Percentiles rank a stretch among this genome's conserved stretches.
phyloP scores from a whole-genome alignment of 2,329 filamentous ascomycete genomes.

The Venturia nashicola region DNA sequence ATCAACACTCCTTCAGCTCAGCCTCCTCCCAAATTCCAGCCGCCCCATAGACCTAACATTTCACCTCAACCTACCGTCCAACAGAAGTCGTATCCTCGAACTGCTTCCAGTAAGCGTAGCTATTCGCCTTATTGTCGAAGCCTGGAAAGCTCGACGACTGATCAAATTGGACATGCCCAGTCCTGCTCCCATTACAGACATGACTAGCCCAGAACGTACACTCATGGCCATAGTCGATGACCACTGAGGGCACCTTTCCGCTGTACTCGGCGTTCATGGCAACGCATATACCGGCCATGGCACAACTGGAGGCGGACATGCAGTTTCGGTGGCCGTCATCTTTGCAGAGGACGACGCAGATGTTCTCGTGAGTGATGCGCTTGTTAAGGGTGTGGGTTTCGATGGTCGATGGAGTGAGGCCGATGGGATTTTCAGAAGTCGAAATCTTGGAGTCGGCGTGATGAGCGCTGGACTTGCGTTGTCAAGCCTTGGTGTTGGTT shows the following conservation, averaged over 20 bases:
- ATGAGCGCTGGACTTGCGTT: background rate
- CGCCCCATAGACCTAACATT: no score
- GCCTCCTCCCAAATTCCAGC: no score
- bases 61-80: background rate
- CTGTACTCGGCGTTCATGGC: background rate
- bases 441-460: background rate
- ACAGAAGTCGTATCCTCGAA: background rate
- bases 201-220: background rate
- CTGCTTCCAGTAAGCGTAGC: background rate
- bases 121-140: background rate
- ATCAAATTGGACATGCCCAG: background rate
- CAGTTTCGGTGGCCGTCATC: background rate
- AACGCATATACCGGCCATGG: background rate
- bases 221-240: background rate
- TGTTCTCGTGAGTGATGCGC: background rate
- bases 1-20: no score
- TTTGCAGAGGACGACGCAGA: background rate
- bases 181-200: background rate
- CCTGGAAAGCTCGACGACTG: background rate
- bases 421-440: background rate
- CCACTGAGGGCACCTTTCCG: background rate
- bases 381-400: background rate
- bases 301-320: background rate
- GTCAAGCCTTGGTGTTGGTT: background rate
- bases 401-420: background rate